phyloP scores from a whole-genome alignment of 495 filamentous ascomycete species.

The Penicillium cosmopolitanum region DNA sequence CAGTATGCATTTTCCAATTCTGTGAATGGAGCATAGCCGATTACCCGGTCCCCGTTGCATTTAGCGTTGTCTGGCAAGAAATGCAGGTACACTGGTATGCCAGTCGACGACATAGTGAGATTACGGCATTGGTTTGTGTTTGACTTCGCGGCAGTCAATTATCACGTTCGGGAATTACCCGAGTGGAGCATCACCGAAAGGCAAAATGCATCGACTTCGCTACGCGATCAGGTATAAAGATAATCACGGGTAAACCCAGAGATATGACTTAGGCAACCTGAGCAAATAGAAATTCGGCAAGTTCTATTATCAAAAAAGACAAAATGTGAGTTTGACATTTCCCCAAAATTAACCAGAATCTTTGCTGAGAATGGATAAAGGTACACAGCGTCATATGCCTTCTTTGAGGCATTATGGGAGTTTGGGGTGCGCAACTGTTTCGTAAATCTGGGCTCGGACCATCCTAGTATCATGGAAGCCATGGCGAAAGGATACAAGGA shows the following conservation, averaged over 20 bases:
- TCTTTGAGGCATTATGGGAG: conserved; percentile 94
- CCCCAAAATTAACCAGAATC: background rate
- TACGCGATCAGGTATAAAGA: background rate
- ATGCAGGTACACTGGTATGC: background rate
- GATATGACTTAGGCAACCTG: background rate
- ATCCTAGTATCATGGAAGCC: conserved; percentile 89
- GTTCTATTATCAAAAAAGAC: background rate
- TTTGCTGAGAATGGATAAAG: background rate
- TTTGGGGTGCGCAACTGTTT: conserved; percentile 85
- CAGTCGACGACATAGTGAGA: background rate
- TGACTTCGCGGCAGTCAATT: background rate
- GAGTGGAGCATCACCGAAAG: background rate
- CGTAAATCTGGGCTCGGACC: conserved; percentile 94
- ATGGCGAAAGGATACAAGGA: conserved; percentile 85
- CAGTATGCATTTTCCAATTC: background rate
- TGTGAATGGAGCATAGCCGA: background rate
- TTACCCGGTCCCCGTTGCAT: background rate
- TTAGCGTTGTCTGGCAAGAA: background rate
- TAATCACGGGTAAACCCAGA: background rate
- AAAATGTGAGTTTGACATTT: background rate
- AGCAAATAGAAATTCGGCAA: background rate
- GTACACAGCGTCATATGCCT: conserved; percentile 81
- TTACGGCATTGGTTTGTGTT: background rate
- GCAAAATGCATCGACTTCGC: background rate
- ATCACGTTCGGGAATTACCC: background rate